Percentiles rank a stretch among this genome's conserved stretches.
phyloP scores from a whole-genome alignment of 805 yeast genomes.

The Pichia heedii region DNA sequence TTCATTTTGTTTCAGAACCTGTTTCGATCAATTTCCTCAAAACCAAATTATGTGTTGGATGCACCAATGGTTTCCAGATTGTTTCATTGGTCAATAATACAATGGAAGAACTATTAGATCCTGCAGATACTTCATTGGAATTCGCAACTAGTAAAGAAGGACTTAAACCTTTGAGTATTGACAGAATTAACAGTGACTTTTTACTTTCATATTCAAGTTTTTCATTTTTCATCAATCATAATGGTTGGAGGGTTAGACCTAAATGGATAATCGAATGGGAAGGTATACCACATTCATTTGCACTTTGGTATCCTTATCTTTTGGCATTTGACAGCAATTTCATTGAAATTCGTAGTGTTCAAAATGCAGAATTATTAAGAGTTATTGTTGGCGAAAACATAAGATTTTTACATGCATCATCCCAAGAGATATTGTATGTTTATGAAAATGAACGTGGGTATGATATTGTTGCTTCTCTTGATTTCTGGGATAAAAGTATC shows the following conservation, averaged over 20 bases:
- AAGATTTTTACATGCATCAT: slow-evolving; percentile 76
- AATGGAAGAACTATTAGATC: slow-evolving; percentile 85
- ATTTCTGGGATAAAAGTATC: slow-evolving; percentile 60
- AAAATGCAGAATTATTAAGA: slow-evolving; percentile 73
- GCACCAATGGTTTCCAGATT: slow-evolving; percentile 93
- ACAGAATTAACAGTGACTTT: slow-evolving; percentile 82
- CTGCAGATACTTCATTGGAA: slow-evolving; percentile 96
- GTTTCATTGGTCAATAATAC: slow-evolving; percentile 76
- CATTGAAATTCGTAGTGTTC: slow-evolving; percentile 88
- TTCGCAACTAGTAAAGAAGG: slow-evolving; percentile 80
- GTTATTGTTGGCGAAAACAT: slow-evolving; percentile 92
- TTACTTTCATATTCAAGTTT: slow-evolving; percentile 84
- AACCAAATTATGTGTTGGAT: slow-evolving; percentile 86
- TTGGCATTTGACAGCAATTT: slow-evolving; percentile 84
- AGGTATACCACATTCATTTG: slow-evolving; percentile 87
- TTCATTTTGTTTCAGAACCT: slow-evolving; percentile 80
- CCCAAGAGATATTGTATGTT: slow-evolving; percentile 89
- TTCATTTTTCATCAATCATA: slow-evolving; percentile 86
- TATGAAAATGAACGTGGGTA: slow-evolving; percentile 85
- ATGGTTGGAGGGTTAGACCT: slow-evolving; percentile 94
- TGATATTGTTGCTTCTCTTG: slow-evolving; percentile 87
- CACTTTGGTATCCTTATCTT: slow-evolving; percentile 88
- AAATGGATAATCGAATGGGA: slow-evolving; percentile 97
- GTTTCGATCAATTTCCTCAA: slow-evolving; percentile 85
- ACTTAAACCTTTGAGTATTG: slow-evolving; percentile 77